Base-by-base conservation (phyloP, 2,329 filamentous ascomycete genomes). In the Ceratocystis alfenasii region DNA sequence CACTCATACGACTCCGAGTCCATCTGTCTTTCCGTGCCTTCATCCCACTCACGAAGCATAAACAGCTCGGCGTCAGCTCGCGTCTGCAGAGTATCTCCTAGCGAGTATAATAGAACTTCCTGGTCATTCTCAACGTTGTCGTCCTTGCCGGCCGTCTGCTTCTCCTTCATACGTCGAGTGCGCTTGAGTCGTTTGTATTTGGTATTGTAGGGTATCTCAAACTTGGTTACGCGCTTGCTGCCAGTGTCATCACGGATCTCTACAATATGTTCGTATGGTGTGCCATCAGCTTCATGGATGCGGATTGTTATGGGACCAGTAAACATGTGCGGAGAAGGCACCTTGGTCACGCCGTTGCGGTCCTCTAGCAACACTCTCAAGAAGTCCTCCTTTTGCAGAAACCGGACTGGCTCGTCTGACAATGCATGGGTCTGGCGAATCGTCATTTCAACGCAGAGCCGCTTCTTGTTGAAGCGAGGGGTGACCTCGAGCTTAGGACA, bases 161-260 rank as follows among this genome's bases (percentile, higher is more conserved):
- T 85, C 74, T 95, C 90, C 73, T 91, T 91, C 73, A 93, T 85
- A 41, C 89, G 81, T 57, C 88, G 84, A 67, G 89, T 96, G 60
- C 92, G 82, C 78, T 99, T 99, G 2, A 99, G 81, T 7, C 95
- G 87, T 78, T 97, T 99, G 78, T 99, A 99, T 74, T 99, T 99
- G 0, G 94, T 99, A 72, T 97, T 97, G 76, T 99, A 99, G 0
- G 93, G 92, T 68, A 99, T 96, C 69, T 96, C 92, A 68, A 97
- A 89, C 73, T 89, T 94, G 28, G 80, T 81, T 1, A 78, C 78
- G 70, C 88, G 90, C n/a, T 71, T 71, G 12, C 66, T 69, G 1
- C 88, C 89, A 15, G 85, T 83, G 33, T 87, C 87, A 70, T 96
- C 91, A 68, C 91, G 91, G 73, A 99, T 95, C 71, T 96, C 90